These are phyloP conservation scores for Fusarium sambucinum DNA, from an alignment of 2,329 filamentous ascomycete species.

Conservation along the genomic window DNA sequence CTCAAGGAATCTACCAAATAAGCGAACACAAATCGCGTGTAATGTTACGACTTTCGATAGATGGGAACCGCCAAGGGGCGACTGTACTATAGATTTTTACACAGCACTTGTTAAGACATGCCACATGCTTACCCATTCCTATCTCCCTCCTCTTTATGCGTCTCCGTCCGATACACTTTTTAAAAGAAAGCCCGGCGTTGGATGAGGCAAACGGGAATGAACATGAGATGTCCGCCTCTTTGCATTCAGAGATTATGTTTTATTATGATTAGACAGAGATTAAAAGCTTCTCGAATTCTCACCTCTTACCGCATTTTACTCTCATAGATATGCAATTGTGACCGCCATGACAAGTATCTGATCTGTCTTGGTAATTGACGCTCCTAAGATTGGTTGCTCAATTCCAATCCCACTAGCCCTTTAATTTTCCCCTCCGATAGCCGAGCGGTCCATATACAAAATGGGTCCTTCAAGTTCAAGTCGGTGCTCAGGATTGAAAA, in stretches of 20 bases:
- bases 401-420: conserved; percentile 19
- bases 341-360: conserved; percentile 16
- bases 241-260: conserved; percentile 23
- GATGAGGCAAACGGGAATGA: conserved; percentile 31
- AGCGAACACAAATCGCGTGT: conserved; percentile 54
- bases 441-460: conserved; percentile 9
- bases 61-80: conserved; percentile 51
- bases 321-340: conserved; percentile 1
- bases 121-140: conserved; percentile 51
- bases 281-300: conserved; percentile 20
- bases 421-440: conserved; percentile 7
- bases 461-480: conserved; percentile 7
- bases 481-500: neutral
- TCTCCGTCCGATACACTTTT: conserved; percentile 36
- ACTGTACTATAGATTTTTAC: conserved; percentile 57
- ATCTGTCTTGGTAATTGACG: too few species aligned
- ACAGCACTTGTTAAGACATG: conserved; percentile 49
- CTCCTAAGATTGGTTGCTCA: too few species aligned
- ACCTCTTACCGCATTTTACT: neutral
- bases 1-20: conserved; percentile 78
- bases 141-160: conserved; percentile 55
- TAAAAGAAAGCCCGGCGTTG: conserved; percentile 41
- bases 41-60: conserved; percentile 55
- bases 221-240: conserved; percentile 31
- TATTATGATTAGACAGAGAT: conserved; percentile 24